phyloP scores from a whole-genome alignment of 1,284 basidiomycete genomes.

The Ceratobasidium sp. region DNA sequence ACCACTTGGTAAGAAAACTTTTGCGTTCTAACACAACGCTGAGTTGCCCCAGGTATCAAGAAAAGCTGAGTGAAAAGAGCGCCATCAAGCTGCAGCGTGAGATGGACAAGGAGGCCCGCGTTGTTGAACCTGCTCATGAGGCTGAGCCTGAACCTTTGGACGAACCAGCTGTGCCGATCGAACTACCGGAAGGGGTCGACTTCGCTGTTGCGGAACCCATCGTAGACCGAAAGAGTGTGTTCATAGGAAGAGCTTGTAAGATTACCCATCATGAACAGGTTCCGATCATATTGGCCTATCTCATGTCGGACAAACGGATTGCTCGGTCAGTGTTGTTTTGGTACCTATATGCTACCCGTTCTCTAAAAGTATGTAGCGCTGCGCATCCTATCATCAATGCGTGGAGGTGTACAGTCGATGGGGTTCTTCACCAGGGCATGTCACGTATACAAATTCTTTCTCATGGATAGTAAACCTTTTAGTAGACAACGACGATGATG shows the following conservation, averaged over 20 bases:
- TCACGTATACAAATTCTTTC: conserved; percentile 35
- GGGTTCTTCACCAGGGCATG: conserved; percentile 73
- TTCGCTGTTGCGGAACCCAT: conserved; percentile 79
- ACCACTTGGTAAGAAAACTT: conserved; percentile 39
- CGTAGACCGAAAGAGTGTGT: conserved; percentile 80
- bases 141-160: not conserved
- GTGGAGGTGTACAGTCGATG: conserved; percentile 77
- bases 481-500: conserved; percentile 91
- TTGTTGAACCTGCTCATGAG: not conserved
- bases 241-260: conserved; percentile 81
- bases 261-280: conserved; percentile 83
- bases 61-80: conserved; percentile 63
- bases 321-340: conserved; percentile 49
- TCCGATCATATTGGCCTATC: conserved; percentile 70
- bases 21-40: conserved; percentile 40
- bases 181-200: conserved; percentile 66
- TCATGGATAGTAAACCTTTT: conserved; percentile 2
- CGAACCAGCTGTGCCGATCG: conserved; percentile 43
- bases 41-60: conserved; percentile 77
- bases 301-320: conserved; percentile 76
- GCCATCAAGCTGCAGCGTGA: conserved; percentile 66
- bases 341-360: not conserved
- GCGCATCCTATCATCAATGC: conserved; percentile 91
- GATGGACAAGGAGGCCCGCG: conserved; percentile 51
- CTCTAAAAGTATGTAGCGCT: conserved; percentile 55